These are phyloP conservation scores for Neurospora sp. DNA, from an alignment of 495 filamentous ascomycete species.

Conservation along the genomic window DNA sequence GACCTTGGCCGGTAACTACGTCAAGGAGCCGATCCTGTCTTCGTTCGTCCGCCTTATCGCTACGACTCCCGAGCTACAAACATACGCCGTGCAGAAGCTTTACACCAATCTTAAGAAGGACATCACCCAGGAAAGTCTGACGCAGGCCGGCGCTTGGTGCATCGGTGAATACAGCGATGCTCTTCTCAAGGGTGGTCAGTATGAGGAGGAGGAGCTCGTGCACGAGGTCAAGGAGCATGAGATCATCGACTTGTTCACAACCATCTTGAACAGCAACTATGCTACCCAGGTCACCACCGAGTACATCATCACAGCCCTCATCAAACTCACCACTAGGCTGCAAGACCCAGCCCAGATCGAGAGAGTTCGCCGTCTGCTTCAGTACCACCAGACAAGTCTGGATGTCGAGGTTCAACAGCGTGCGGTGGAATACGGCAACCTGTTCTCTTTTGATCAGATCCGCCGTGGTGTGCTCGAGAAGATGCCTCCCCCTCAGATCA, in stretches of 20 bases:
- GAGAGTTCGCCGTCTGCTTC: slow-evolving; percentile 67
- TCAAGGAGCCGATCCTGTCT: slow-evolving; percentile 94
- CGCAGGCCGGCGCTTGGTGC: slow-evolving; percentile 90
- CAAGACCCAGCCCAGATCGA: slow-evolving; percentile 75
- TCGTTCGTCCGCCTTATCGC: slow-evolving; percentile 94
- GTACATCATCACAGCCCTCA: slow-evolving; percentile 89
- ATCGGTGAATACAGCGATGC: slow-evolving; percentile 96
- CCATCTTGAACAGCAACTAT: slow-evolving; percentile 88
- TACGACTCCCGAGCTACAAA: slow-evolving; percentile 88
- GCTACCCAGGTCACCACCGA: slow-evolving; percentile 80
- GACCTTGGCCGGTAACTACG: slow-evolving; percentile 88
- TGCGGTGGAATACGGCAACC: slow-evolving; percentile 86
- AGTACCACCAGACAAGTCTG: slow-evolving; percentile 65
- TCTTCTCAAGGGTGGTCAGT: slow-evolving; percentile 76
- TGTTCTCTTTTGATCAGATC: slow-evolving; percentile 83
- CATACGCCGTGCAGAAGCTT: slow-evolving; percentile 91
- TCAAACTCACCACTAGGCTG: slow-evolving; percentile 90
- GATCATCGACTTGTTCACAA: slow-evolving; percentile 79
- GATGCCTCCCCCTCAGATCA: slow-evolving; percentile 95
- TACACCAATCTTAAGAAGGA: slow-evolving; percentile 86
- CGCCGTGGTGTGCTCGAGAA: slow-evolving; percentile 86
- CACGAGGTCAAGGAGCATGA: slow-evolving; percentile 84
- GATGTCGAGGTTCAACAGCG: slow-evolving; percentile 95
- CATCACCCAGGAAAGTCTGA: slow-evolving; percentile 93
- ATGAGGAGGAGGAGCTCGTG: slow-evolving; percentile 91